A percentile compares a stretch with the other conserved stretches of the same genome.
Conservation (phyloP, 75 land plant species). For the Isoetes taiwanensis region DNA sequence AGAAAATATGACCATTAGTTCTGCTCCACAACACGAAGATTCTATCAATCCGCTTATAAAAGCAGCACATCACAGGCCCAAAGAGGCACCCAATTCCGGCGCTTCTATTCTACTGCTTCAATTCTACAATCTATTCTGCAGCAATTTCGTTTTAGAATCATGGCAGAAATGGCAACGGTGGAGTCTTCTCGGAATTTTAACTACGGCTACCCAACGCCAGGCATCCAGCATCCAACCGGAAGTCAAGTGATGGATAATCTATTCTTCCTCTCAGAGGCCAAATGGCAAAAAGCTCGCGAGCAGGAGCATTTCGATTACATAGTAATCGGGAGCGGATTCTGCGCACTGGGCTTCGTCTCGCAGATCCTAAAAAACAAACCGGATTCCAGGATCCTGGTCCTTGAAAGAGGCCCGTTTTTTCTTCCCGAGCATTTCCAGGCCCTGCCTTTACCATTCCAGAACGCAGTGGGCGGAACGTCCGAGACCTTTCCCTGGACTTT, state of each 20-base stretch:
- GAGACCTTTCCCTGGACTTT: slow-evolving; percentile 13
- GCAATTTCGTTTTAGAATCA: too few relatives aligned
- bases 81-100: too few relatives aligned
- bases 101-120: too few relatives aligned
- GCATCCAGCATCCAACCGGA: slow-evolving; percentile 7
- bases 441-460: slow-evolving; percentile 10
- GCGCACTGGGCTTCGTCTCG: slow-evolving; percentile 11
- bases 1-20: too few relatives aligned
- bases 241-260: not conserved
- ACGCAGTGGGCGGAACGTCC: slow-evolving; percentile 2
- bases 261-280: slow-evolving; percentile 9
- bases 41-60: too few relatives aligned
- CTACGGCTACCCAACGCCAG: slow-evolving; percentile 11
- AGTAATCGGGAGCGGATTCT: slow-evolving; percentile 15
- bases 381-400: not conserved
- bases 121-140: too few relatives aligned
- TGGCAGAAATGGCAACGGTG: too few relatives aligned
- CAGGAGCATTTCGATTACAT: slow-evolving; percentile 19
- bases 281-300: slow-evolving; percentile 10
- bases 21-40: too few relatives aligned
- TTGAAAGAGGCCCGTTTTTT: slow-evolving; percentile 13
- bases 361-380: not conserved
- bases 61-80: too few relatives aligned
- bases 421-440: slow-evolving; percentile 12
- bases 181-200: too few relatives aligned